Percentiles rank a stretch among this genome's conserved stretches.
Conservation (phyloP, 495 filamentous ascomycete species). For the Gamarada debralockiae region DNA sequence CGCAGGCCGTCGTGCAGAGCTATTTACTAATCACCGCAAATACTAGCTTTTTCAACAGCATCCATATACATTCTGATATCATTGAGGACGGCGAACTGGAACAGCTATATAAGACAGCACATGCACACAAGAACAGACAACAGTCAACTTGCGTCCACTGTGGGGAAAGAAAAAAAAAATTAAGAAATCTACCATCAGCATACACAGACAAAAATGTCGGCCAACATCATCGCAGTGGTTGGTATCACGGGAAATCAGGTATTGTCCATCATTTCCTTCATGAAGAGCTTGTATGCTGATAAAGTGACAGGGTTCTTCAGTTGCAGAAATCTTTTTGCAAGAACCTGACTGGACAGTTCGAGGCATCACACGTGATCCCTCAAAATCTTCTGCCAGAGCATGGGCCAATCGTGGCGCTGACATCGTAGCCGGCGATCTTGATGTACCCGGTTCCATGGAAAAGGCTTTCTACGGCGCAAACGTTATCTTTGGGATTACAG, state of each 20-base stretch:
- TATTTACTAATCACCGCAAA: too few relatives aligned
- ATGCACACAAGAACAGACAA: too few relatives aligned
- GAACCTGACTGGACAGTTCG: constrained; percentile 38
- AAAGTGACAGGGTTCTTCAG: constrained; percentile 37
- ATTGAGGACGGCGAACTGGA: too few relatives aligned
- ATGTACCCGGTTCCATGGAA: constrained; percentile 37
- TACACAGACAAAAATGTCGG: too few relatives aligned
- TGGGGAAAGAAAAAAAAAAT: too few relatives aligned
- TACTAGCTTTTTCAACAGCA: too few relatives aligned
- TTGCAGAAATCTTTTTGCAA: constrained; percentile 34
- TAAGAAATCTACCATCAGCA: too few relatives aligned
- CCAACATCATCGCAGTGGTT: constrained; percentile 15
- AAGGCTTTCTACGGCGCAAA: constrained; percentile 42
- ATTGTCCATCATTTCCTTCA: background rate
- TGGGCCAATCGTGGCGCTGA: constrained; percentile 39
- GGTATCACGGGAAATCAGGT: constrained; percentile 16
- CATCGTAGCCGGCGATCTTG: constrained; percentile 41
- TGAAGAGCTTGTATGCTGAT: background rate
- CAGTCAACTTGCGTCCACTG: too few relatives aligned
- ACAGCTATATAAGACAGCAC: too few relatives aligned
- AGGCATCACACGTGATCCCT: constrained; percentile 36
- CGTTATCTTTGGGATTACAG: constrained; percentile 44
- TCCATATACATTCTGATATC: too few relatives aligned
- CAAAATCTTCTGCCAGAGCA: constrained; percentile 29
- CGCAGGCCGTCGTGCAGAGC: too few relatives aligned